Conservation (phyloP, 2,329 filamentous ascomycete genomes). For the Chrysoporthe deuterocubensis region DNA sequence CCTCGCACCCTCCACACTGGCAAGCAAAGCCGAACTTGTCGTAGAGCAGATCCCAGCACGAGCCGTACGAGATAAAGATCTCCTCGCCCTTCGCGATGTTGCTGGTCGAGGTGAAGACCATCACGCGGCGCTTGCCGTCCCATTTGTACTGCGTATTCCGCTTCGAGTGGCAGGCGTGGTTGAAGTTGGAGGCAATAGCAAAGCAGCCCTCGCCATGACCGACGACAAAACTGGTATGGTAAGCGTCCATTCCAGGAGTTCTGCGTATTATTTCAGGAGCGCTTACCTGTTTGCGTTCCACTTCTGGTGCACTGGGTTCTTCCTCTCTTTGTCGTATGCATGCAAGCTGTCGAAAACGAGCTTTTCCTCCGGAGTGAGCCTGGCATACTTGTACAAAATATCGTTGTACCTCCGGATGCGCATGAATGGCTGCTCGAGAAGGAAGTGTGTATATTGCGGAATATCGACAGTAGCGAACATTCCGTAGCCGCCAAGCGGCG, state of each 20-base stretch:
- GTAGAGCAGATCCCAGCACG: constrained; percentile 43
- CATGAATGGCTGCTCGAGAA: constrained; percentile 51
- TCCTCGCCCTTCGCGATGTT: constrained; percentile 50
- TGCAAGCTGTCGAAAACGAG: constrained; percentile 45
- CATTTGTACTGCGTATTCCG: constrained; percentile 51
- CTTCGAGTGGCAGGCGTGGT: constrained; percentile 56
- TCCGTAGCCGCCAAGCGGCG: constrained; percentile 49
- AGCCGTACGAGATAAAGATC: constrained; percentile 56
- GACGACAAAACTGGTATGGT: constrained; percentile 33
- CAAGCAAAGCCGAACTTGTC: constrained; percentile 58
- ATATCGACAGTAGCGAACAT: constrained; percentile 50
- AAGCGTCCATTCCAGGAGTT: neutral
- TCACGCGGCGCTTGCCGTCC: constrained; percentile 37
- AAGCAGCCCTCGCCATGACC: constrained; percentile 46
- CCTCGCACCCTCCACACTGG: constrained; percentile 50
- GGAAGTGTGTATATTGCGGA: constrained; percentile 43
- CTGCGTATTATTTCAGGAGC: neutral
- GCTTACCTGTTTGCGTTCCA: constrained; percentile 54
- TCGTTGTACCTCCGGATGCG: constrained; percentile 32
- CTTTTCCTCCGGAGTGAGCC: constrained; percentile 38
- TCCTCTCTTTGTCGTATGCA: constrained; percentile 35
- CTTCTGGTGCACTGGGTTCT: constrained; percentile 42
- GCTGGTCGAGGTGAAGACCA: constrained; percentile 47
- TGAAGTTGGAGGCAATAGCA: constrained; percentile 58
- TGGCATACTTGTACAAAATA: constrained; percentile 42